phyloP scores from a whole-genome alignment of 805 yeast species.

The Dipodascus albidus region DNA sequence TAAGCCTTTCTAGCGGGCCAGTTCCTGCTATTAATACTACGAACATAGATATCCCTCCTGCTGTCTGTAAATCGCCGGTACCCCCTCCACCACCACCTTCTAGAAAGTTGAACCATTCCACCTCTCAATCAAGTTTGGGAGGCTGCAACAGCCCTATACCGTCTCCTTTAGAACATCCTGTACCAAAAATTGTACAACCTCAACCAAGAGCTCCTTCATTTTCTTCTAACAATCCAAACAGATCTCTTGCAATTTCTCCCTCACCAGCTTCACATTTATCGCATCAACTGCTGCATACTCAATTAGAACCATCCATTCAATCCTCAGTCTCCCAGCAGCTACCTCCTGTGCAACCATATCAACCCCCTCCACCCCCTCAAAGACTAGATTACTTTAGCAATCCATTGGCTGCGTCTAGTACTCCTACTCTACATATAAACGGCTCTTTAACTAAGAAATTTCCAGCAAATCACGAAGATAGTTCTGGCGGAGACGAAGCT shows the following conservation, averaged over 20 bases:
- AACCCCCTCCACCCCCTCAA: not conserved
- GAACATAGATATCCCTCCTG: not conserved
- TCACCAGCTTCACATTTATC: too few species aligned
- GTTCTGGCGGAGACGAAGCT: not conserved
- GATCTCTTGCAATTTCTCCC: too few species aligned
- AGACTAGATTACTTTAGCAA: conserved; percentile 1
- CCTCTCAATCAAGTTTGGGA: conserved; percentile 1
- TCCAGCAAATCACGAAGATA: not conserved
- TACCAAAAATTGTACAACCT: too few species aligned
- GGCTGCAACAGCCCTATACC: conserved; percentile 1
- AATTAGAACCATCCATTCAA: too few species aligned
- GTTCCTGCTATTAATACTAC: not conserved
- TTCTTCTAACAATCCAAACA: too few species aligned
- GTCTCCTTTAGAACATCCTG: too few species aligned
- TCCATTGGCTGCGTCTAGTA: conserved; percentile 4
- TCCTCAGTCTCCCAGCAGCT: too few species aligned
- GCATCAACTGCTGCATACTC: too few species aligned
- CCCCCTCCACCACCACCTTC: conserved; percentile 4
- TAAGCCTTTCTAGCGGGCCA: not conserved
- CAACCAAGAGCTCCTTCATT: not conserved
- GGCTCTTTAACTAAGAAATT: conserved; percentile 1
- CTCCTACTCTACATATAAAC: conserved; percentile 2
- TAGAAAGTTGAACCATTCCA: not conserved
- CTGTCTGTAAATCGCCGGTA: not conserved
- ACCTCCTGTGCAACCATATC: too few species aligned